These are phyloP conservation scores for Capsicum chinense DNA, from an alignment of 257 asterid species.

Conservation along the genomic window DNA sequence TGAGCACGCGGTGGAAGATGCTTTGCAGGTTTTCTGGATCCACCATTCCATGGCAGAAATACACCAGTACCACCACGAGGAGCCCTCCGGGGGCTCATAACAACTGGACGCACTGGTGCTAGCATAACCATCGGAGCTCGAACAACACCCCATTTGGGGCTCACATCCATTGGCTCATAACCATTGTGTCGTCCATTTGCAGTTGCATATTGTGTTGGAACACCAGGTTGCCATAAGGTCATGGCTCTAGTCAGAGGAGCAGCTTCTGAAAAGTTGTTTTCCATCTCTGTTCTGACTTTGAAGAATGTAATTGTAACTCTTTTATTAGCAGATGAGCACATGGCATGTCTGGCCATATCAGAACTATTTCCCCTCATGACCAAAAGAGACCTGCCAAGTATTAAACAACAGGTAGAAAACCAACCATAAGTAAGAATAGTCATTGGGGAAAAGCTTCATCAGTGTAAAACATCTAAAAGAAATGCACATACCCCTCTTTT, in stretches of 20 bases:
- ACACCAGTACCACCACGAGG: constrained; percentile 92
- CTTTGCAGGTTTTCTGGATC: constrained; percentile 67
- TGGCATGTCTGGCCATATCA: constrained; percentile 87
- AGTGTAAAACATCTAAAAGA: not conserved
- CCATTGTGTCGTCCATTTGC: constrained; percentile 40
- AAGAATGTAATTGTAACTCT: constrained; percentile 85
- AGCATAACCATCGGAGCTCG: constrained; percentile 76
- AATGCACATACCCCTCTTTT: constrained; percentile 74
- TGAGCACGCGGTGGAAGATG: constrained; percentile 96
- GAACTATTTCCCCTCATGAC: constrained; percentile 97
- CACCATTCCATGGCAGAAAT: constrained; percentile 78
- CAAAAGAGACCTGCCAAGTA: constrained; percentile 67
- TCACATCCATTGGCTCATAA: constrained; percentile 50
- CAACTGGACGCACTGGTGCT: constrained; percentile 66
- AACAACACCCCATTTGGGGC: constrained; percentile 76
- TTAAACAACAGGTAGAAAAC: not conserved
- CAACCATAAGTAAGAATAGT: not conserved
- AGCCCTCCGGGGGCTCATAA: constrained; percentile 57
- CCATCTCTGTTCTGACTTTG: constrained; percentile 62
- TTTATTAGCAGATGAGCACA: constrained; percentile 87
- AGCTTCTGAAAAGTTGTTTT: constrained; percentile 40
- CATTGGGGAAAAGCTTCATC: not conserved
- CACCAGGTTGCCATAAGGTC: constrained; percentile 82
- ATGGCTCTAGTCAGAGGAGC: constrained; percentile 51
- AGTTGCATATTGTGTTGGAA: constrained; percentile 50